A percentile compares a stretch with the other conserved stretches of the same genome.
Conservation (phyloP, 2,329 filamentous ascomycete genomes). For the Hypoxylon sp. region DNA sequence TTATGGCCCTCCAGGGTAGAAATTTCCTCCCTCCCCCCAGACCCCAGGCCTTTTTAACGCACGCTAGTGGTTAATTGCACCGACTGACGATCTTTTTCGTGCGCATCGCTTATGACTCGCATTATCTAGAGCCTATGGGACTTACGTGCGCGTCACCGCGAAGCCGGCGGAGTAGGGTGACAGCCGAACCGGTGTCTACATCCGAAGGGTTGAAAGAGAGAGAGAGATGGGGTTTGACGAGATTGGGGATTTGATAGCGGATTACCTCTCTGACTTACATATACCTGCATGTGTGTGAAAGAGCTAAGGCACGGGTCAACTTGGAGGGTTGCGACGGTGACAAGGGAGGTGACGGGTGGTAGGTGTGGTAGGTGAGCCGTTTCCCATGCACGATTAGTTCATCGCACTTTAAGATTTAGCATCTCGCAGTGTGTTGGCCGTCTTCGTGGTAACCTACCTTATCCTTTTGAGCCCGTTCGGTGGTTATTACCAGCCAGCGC, state of each 20-base stretch:
- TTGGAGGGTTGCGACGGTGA: conserved; percentile 21
- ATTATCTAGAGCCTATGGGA: conserved; percentile 38
- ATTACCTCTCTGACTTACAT: neutral
- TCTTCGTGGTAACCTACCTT: conserved; percentile 11
- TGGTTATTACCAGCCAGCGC: conserved; percentile 10
- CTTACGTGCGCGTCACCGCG: conserved; percentile 12
- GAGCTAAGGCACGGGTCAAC: too few species aligned
- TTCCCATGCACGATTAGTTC: conserved; percentile 32
- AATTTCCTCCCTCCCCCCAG: too few species aligned
- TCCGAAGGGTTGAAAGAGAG: conserved; percentile 1
- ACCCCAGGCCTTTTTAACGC: conserved; percentile 3
- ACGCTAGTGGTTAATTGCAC: conserved; percentile 17
- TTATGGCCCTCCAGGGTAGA: conserved; percentile 7
- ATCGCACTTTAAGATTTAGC: conserved; percentile 18
- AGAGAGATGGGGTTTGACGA: neutral
- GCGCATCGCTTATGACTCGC: conserved; percentile 15
- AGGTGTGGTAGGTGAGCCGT: conserved; percentile 10
- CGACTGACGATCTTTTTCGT: conserved; percentile 22
- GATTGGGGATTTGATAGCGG: neutral
- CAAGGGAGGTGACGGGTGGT: conserved; percentile 6
- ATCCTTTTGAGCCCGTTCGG: conserved; percentile 21
- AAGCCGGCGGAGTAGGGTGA: conserved; percentile 19
- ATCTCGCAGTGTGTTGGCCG: conserved; percentile 19
- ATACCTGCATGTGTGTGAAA: neutral
- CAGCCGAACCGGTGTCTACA: conserved; percentile 11